phyloP scores from a whole-genome alignment of 1,284 basidiomycete species.

The Cutaneotrichosporon cutaneum region DNA sequence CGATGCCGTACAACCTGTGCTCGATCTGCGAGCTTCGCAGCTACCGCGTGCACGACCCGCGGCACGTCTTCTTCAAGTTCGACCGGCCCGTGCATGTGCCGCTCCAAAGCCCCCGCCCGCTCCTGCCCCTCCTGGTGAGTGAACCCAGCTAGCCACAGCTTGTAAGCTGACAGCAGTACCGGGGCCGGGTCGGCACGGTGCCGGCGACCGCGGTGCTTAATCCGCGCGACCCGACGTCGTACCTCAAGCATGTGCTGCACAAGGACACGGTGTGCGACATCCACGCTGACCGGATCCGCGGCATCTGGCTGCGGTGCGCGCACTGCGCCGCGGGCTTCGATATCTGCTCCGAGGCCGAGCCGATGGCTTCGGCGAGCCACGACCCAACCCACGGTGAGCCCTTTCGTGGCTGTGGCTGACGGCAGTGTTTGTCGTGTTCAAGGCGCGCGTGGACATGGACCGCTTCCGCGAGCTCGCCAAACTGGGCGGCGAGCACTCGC shows the following conservation, averaged over 20 bases:
- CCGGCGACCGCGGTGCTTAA: constrained; percentile 57
- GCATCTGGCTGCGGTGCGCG: constrained; percentile 82
- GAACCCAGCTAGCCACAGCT: constrained; percentile 32
- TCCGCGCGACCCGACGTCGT: constrained; percentile 66
- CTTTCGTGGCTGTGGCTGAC: constrained; percentile 6
- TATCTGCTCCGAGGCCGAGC: constrained; percentile 74
- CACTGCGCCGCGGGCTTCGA: constrained; percentile 71
- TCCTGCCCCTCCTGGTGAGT: constrained; percentile 65
- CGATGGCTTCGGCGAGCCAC: constrained; percentile 64
- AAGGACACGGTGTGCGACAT: constrained; percentile 52
- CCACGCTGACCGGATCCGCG: constrained; percentile 60
- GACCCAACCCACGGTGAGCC: constrained; percentile 64
- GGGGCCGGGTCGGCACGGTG: constrained; percentile 61
- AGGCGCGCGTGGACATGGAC: constrained; percentile 63
- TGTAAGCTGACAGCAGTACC: constrained; percentile 57
- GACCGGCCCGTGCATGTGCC: constrained; percentile 69
- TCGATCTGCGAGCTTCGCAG: constrained; percentile 71
- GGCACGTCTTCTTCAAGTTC: constrained; percentile 82
- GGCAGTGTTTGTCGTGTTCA: constrained; percentile 75
- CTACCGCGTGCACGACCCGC: constrained; percentile 73
- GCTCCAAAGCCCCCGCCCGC: constrained; percentile 61
- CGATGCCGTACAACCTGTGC: constrained; percentile 59
- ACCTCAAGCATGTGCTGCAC: constrained; percentile 67
- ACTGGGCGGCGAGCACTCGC: constrained; percentile 39
- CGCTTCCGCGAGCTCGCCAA: constrained; percentile 43